Evolutionary conservation across 768 basidiomycete species (phyloP).

Genomic region (Tubosaeta brunneosetosa): DNA sequence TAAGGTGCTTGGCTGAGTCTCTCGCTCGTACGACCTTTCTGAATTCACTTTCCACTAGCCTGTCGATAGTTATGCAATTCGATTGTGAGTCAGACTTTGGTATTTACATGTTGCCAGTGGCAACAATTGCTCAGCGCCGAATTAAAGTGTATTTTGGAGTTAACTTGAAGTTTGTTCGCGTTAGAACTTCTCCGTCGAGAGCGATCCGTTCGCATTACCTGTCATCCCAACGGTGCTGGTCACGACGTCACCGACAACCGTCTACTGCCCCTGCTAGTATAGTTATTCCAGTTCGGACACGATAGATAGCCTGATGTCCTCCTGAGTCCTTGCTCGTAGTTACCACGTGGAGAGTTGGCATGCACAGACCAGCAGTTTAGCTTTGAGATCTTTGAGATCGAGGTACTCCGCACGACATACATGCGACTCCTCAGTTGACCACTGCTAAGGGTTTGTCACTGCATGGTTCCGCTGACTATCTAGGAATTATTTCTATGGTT

Average conservation of each 20-base stretch:
- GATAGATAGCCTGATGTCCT: not conserved
- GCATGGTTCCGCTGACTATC: too few species aligned
- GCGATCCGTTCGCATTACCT: not conserved
- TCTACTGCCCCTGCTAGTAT: too few species aligned
- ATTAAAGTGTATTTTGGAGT: too few species aligned
- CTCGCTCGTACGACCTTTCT: not conserved
- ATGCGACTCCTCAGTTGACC: too few species aligned
- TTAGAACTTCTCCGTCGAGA: too few species aligned
- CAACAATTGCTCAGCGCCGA: too few species aligned
- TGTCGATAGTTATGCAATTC: not conserved
- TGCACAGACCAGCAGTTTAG: not conserved
- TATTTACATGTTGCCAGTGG: too few species aligned
- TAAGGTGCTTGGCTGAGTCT: not conserved
- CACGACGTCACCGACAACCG: too few species aligned
- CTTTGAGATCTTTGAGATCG: not conserved
- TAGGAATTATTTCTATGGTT: too few species aligned
- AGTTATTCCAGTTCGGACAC: not conserved
- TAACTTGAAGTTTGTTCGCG: too few species aligned
- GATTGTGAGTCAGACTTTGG: not conserved
- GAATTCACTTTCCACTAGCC: not conserved
- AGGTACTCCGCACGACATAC: not conserved
- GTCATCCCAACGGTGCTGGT: too few species aligned
- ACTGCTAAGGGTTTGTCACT: too few species aligned
- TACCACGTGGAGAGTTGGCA: not conserved
- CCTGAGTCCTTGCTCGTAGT: not conserved